Evolutionary conservation across 768 basidiomycete genomes (phyloP).

Genomic region (Punctularia strigosozonata): DNA sequence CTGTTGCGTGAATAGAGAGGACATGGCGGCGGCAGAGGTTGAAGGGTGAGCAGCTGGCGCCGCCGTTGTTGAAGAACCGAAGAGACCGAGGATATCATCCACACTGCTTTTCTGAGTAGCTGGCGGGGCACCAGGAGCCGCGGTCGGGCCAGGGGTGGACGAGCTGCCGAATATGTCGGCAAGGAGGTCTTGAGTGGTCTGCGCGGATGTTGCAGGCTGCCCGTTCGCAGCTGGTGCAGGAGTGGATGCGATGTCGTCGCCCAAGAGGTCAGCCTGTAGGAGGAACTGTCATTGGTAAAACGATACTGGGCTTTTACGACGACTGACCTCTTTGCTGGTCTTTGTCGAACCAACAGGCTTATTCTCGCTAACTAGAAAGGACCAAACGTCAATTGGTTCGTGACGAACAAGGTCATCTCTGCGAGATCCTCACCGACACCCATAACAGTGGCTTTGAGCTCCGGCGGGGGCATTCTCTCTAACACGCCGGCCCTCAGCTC

Average conservation of each 20-base stretch:
- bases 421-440: constrained; percentile 55
- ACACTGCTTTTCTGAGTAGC: constrained; percentile 48
- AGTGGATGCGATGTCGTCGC: constrained; percentile 46
- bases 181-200: constrained; percentile 76
- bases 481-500: constrained; percentile 76
- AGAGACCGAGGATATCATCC: constrained; percentile 87
- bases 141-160: constrained; percentile 20
- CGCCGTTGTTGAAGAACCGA: constrained; percentile 39
- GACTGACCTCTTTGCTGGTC: constrained; percentile 56
- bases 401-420: background rate
- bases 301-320: background rate
- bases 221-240: constrained; percentile 31
- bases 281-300: constrained; percentile 2
- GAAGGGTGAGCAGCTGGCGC: constrained; percentile 21
- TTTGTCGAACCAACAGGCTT: constrained; percentile 90
- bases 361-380: constrained; percentile 80
- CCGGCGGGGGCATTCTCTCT: constrained; percentile 98
- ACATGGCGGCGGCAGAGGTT: constrained; percentile 15
- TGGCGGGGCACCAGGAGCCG: constrained; percentile 20
- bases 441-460: constrained; percentile 94
- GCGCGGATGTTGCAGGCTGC: constrained; percentile 26
- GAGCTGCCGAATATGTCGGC: constrained; percentile 82
- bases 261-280: constrained; percentile 59
- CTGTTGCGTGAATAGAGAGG: constrained; percentile 6
- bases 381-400: background rate